A percentile compares a stretch with the other conserved stretches of the same genome.
phyloP scores from a whole-genome alignment of 306 rosid species.

The Acmispon strigosus region DNA sequence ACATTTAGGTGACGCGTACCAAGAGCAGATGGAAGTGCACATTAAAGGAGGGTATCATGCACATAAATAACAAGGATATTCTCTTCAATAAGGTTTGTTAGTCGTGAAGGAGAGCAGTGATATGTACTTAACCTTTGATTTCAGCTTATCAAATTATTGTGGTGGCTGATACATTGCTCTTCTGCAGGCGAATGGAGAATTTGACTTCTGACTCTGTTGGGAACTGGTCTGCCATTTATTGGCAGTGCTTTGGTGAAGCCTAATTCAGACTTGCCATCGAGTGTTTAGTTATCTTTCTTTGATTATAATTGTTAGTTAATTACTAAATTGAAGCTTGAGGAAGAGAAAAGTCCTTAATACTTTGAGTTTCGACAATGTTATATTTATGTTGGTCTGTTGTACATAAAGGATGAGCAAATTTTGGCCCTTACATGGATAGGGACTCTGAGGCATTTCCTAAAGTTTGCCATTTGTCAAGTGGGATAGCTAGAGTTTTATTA shows the following conservation, averaged over 20 bases:
- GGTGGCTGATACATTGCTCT: conserved; percentile 8
- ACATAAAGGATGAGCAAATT: conserved; percentile 68
- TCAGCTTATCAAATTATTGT: conserved; percentile 9
- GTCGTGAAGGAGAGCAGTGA: neutral
- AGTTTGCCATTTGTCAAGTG: conserved; percentile 34
- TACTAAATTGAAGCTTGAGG: conserved; percentile 46
- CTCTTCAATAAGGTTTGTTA: conserved; percentile 84
- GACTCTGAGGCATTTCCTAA: conserved; percentile 38
- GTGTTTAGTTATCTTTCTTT: conserved; percentile 44
- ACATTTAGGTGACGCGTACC: conserved; percentile 81
- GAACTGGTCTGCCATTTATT: neutral
- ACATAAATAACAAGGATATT: conserved; percentile 83
- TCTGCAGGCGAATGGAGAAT: conserved; percentile 90
- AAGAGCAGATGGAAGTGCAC: conserved; percentile 99
- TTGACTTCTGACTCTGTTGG: conserved; percentile 72
- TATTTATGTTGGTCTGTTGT: conserved; percentile 66
- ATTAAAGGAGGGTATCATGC: conserved; percentile 97
- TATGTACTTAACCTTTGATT: neutral
- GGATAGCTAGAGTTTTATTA: conserved; percentile 30
- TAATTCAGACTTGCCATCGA: conserved; percentile 22
- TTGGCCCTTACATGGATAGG: conserved; percentile 43
- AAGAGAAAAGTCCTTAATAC: conserved; percentile 45
- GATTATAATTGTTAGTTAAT: conserved; percentile 22
- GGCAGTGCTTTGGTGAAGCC: conserved; percentile 30
- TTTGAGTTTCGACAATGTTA: conserved; percentile 20